Evolutionary conservation across 768 basidiomycete species (phyloP).

Genomic region (Lentinula lateritia): DNA sequence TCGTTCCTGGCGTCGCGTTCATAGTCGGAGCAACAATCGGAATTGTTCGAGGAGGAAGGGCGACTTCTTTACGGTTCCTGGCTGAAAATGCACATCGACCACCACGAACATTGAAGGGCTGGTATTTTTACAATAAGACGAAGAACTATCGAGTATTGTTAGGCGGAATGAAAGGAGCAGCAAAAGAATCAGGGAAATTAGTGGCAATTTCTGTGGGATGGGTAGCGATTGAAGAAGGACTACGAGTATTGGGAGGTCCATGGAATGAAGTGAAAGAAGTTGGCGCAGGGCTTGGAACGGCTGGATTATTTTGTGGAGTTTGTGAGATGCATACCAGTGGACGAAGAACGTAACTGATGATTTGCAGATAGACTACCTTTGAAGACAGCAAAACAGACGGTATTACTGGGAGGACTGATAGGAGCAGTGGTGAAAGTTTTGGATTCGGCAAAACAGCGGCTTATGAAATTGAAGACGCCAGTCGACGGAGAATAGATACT

Average conservation of each 20-base stretch:
- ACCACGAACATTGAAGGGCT: constrained; percentile 81
- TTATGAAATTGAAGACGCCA: not conserved
- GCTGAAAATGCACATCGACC: constrained; percentile 92
- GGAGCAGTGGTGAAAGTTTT: not conserved
- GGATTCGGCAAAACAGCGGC: constrained; percentile 1
- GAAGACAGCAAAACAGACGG: constrained; percentile 4
- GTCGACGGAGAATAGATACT: not conserved
- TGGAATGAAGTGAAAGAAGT: constrained; percentile 3
- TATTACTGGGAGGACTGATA: constrained; percentile 4
- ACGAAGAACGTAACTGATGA: not conserved
- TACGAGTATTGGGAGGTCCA: not conserved
- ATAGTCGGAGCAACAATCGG: constrained; percentile 64
- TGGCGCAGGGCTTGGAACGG: constrained; percentile 6
- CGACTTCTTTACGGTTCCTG: constrained; percentile 71
- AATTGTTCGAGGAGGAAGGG: constrained; percentile 65
- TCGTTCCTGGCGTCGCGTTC: constrained; percentile 57
- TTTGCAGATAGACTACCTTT: constrained; percentile 6
- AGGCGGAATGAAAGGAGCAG: constrained; percentile 66
- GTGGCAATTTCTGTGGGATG: constrained; percentile 3
- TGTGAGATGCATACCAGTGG: not conserved
- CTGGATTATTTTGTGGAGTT: constrained; percentile 1
- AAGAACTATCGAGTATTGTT: constrained; percentile 86
- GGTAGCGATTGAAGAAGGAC: constrained; percentile 6
- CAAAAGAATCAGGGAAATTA: constrained; percentile 47
- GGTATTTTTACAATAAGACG: constrained; percentile 96